These are phyloP conservation scores for Xylaria sp. DNA, from an alignment of 495 filamentous ascomycete species.

Conservation along the genomic window DNA sequence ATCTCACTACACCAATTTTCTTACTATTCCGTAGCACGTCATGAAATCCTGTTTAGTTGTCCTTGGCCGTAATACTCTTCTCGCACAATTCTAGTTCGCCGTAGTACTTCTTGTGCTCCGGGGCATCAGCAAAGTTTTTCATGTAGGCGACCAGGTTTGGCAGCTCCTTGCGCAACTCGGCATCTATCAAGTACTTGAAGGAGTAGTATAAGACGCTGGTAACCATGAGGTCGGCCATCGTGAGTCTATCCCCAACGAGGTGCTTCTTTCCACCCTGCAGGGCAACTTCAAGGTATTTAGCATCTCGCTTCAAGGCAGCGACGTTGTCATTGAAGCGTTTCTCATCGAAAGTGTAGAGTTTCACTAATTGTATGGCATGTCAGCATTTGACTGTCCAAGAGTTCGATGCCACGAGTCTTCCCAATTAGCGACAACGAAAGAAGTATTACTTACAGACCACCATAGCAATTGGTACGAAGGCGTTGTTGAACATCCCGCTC, in stretches of 20 bases:
- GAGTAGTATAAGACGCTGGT: slow-evolving; percentile 48
- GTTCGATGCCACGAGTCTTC: too few relatives aligned
- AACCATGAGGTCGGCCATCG: slow-evolving; percentile 62
- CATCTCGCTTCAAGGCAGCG: slow-evolving; percentile 41
- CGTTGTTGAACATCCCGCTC: slow-evolving; percentile 49
- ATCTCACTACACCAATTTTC: slow-evolving; percentile 29
- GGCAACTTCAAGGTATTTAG: slow-evolving; percentile 53
- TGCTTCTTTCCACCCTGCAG: slow-evolving; percentile 51
- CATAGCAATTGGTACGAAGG: slow-evolving; percentile 42
- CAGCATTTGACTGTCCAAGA: not conserved
- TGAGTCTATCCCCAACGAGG: slow-evolving; percentile 57
- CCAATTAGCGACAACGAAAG: not conserved
- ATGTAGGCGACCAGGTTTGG: slow-evolving; percentile 55
- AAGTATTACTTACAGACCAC: slow-evolving; percentile 33
- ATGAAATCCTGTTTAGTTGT: not conserved
- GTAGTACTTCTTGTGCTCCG: slow-evolving; percentile 60
- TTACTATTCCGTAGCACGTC: not conserved
- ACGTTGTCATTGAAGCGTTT: slow-evolving; percentile 41
- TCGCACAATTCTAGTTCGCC: slow-evolving; percentile 54
- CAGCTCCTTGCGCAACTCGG: slow-evolving; percentile 55
- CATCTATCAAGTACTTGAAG: slow-evolving; percentile 54
- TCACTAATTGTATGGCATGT: slow-evolving; percentile 43
- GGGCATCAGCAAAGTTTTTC: slow-evolving; percentile 48
- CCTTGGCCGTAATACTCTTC: slow-evolving; percentile 33
- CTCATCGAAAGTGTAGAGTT: slow-evolving; percentile 45